A percentile compares a stretch with the other conserved stretches of the same genome.
Conservation (phyloP, 208 protist species). For the Porcisia hertigi region DNA sequence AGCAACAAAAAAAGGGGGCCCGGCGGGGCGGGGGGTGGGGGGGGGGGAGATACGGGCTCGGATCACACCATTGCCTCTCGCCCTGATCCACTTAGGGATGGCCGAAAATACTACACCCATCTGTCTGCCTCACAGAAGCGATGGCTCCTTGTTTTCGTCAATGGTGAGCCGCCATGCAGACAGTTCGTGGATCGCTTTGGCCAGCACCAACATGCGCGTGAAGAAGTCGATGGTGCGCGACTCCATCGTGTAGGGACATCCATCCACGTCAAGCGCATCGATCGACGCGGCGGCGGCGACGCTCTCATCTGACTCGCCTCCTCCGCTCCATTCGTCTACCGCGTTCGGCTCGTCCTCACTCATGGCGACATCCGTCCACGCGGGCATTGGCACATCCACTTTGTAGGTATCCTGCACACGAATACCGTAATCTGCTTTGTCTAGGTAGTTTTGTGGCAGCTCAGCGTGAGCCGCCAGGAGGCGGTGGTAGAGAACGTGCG, state of each 20-base stretch:
- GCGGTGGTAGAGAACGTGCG: constrained; percentile 38
- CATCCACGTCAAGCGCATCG: constrained; percentile 15
- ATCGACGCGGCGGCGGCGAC: constrained; percentile 9
- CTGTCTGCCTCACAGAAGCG: not conserved
- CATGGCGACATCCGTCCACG: not conserved
- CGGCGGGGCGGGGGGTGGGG: no score
- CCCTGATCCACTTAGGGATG: not conserved
- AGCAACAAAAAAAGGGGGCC: no score
- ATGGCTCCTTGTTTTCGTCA: constrained; percentile 23
- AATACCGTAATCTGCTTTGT: constrained; percentile 31
- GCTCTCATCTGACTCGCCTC: constrained; percentile 8
- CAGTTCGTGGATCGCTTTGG: constrained; percentile 53
- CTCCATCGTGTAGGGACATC: constrained; percentile 61
- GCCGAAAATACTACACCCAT: not conserved
- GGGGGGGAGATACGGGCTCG: no score
- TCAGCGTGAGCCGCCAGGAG: constrained; percentile 3
- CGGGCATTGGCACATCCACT: constrained; percentile 20
- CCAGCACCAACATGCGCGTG: constrained; percentile 51
- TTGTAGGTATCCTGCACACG: constrained; percentile 20
- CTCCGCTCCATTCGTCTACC: not conserved
- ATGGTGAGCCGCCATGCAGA: constrained; percentile 21
- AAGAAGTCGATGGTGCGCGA: constrained; percentile 63
- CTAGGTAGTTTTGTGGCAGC: constrained; percentile 19
- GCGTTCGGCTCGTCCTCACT: not conserved
- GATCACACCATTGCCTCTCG: not conserved